A percentile compares a stretch with the other conserved stretches of the same genome.
Conservation (phyloP, 495 filamentous ascomycete species). For the Penicillium argentinense region DNA sequence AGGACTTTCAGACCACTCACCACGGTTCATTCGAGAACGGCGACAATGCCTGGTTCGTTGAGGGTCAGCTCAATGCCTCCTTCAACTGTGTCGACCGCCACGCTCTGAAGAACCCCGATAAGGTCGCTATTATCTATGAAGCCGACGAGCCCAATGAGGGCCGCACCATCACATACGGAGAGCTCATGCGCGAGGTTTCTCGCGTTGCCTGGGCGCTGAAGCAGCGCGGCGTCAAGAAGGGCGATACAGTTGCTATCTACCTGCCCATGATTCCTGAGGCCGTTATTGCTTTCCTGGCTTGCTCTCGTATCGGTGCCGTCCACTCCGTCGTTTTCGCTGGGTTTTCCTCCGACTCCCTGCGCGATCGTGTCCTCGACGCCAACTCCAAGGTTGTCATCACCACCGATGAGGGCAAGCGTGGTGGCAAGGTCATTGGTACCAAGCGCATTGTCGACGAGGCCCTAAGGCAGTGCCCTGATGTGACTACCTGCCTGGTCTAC, state of each 20-base stretch:
- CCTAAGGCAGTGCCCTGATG: conserved; percentile 93
- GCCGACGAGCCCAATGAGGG: conserved; percentile 89
- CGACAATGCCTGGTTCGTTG: conserved; percentile 92
- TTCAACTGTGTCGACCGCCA: conserved; percentile 98
- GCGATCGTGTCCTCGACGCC: conserved; percentile 92
- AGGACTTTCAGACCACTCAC: conserved; percentile 89
- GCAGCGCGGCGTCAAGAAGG: conserved; percentile 95
- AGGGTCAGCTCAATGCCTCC: conserved; percentile 89
- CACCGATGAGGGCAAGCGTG: conserved; percentile 94
- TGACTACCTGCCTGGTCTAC: conserved; percentile 82
- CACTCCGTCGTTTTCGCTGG: conserved; percentile 99
- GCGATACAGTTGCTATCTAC: conserved; percentile 96
- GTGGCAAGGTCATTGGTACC: conserved; percentile 95
- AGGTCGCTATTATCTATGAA: conserved; percentile 97
- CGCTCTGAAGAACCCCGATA: conserved; percentile 87
- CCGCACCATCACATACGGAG: conserved; percentile 86
- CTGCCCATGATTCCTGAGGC: conserved; percentile 99
- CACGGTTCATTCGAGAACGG: conserved; percentile 74
- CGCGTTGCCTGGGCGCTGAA: conserved; percentile 82
- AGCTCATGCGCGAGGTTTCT: conserved; percentile 91
- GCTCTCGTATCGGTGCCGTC: conserved; percentile 87
- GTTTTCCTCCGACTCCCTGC: conserved; percentile 95
- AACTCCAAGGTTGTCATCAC: conserved; percentile 92
- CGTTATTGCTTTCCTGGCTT: conserved; percentile 86
- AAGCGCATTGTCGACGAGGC: conserved; percentile 99